Percentiles rank a stretch among this genome's conserved stretches.
Evolutionary conservation across 768 basidiomycete genomes (phyloP).

Genomic region (Gymnopilus dilepis): DNA sequence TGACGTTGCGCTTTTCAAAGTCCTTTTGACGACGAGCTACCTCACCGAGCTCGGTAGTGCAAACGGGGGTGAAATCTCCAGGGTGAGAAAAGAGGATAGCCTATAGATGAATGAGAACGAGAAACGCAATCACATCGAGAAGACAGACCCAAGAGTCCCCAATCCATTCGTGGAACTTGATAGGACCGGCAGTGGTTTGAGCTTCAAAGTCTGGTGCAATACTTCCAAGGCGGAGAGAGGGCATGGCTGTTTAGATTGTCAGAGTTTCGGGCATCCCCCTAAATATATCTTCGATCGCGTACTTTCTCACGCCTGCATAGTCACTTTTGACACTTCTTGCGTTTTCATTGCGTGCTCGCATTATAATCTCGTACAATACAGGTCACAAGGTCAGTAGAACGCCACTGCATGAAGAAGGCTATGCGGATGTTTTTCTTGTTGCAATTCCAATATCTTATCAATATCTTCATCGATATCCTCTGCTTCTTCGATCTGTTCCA

Average conservation of each 20-base stretch:
- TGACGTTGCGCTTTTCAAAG: conserved; percentile 87
- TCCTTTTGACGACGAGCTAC: conserved; percentile 87
- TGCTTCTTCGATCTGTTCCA: conserved; percentile 76
- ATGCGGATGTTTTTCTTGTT: conserved; percentile 92
- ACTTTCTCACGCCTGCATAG: conserved; percentile 62
- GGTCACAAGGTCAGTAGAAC: conserved; percentile 64
- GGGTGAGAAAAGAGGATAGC: conserved; percentile 94
- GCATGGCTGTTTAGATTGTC: conserved; percentile 34
- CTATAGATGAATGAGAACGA: conserved; percentile 39
- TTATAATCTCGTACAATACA: conserved; percentile 9
- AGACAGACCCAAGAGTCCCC: conserved; percentile 82
- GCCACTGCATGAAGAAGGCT: conserved; percentile 88
- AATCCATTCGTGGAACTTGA: conserved; percentile 95
- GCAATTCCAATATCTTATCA: conserved; percentile 79
- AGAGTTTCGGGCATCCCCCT: conserved; percentile 10
- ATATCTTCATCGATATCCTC: conserved; percentile 93
- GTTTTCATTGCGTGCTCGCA: conserved; percentile 48
- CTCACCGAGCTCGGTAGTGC: conserved; percentile 97
- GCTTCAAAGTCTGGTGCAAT: conserved; percentile 93
- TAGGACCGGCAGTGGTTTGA: conserved; percentile 82
- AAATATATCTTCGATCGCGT: conserved; percentile 50
- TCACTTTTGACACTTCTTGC: conserved; percentile 37
- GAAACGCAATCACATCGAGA: conserved; percentile 2
- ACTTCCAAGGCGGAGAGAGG: conserved; percentile 79
- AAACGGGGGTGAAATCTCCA: conserved; percentile 91